These are phyloP conservation scores for Penicillium simplicissimum DNA, from an alignment of 495 filamentous ascomycete genomes.

Conservation along the genomic window DNA sequence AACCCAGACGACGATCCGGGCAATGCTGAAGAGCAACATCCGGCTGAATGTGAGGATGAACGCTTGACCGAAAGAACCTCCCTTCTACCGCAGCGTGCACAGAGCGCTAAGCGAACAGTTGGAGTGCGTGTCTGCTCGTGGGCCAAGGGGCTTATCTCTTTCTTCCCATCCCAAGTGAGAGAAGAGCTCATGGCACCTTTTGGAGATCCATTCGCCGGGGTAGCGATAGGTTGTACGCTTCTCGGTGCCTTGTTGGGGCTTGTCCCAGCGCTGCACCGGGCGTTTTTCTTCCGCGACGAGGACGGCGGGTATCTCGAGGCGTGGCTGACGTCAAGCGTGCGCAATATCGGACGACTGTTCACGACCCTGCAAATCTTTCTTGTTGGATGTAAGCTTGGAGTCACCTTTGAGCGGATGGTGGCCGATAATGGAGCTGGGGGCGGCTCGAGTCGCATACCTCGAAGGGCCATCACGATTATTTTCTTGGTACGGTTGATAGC, in stretches of 20 bases:
- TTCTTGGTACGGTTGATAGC: slow-evolving; percentile 63
- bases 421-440: background rate
- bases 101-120: background rate
- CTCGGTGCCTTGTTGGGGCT: background rate
- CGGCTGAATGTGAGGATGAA: slow-evolving; percentile 24
- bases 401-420: background rate
- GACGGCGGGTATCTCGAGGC: background rate
- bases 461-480: slow-evolving; percentile 45
- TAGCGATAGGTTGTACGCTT: background rate
- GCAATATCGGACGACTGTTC: background rate
- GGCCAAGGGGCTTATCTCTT: slow-evolving; percentile 7
- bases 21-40: slow-evolving; percentile 13
- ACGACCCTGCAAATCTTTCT: background rate
- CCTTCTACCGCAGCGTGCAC: background rate
- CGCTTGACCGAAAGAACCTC: slow-evolving; percentile 46
- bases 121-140: slow-evolving; percentile 15
- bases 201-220: background rate
- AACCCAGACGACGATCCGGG: slow-evolving; percentile 15
- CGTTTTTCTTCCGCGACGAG: background rate
- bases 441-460: background rate
- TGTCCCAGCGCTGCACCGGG: background rate
- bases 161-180: slow-evolving; percentile 1
- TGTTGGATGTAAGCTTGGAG: background rate
- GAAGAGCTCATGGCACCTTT: background rate
- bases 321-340: background rate